These are phyloP conservation scores for Leucosporidium creatinivorum DNA, from an alignment of 768 basidiomycete genomes.

Conservation along the genomic window DNA sequence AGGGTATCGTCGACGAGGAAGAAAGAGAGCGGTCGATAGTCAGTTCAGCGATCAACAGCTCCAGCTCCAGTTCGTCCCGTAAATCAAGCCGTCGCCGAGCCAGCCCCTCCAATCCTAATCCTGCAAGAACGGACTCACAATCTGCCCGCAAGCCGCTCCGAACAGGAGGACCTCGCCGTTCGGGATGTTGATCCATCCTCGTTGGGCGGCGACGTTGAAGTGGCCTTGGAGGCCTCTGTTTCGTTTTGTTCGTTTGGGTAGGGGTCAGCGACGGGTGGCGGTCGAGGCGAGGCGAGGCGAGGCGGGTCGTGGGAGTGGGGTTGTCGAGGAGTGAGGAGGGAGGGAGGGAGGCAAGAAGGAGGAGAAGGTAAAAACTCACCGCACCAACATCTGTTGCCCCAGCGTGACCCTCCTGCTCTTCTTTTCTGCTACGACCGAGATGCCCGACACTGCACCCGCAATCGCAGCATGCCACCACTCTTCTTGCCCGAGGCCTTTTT, in stretches of 20 bases:
- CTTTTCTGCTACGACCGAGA: conserved; percentile 73
- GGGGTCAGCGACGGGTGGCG: too few relatives aligned
- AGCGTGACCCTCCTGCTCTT: conserved; percentile 57
- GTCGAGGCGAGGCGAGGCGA: neutral
- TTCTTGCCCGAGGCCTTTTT: conserved; percentile 46
- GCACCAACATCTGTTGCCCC: conserved; percentile 81
- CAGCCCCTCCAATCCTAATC: too few relatives aligned
- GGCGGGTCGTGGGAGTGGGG: neutral
- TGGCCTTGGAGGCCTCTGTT: conserved; percentile 78
- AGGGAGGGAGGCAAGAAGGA: too few relatives aligned
- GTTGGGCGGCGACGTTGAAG: conserved; percentile 68
- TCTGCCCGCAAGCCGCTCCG: conserved; percentile 73
- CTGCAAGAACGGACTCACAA: conserved; percentile 59
- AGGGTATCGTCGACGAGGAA: neutral
- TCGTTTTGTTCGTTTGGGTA: too few relatives aligned
- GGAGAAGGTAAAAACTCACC: conserved; percentile 48
- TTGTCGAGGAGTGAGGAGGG: too few relatives aligned
- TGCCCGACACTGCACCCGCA: conserved; percentile 67
- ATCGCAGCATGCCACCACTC: conserved; percentile 67
- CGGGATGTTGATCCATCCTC: conserved; percentile 62
- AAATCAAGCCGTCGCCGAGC: conserved; percentile 48
- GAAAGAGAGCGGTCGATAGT: neutral
- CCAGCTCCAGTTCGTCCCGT: too few relatives aligned
- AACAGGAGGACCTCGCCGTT: conserved; percentile 80
- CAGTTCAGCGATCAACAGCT: neutral